Percentiles rank a stretch among this genome's conserved stretches.
Conservation (phyloP, 305 asterid species). For the Solanum aculeatissimum region DNA sequence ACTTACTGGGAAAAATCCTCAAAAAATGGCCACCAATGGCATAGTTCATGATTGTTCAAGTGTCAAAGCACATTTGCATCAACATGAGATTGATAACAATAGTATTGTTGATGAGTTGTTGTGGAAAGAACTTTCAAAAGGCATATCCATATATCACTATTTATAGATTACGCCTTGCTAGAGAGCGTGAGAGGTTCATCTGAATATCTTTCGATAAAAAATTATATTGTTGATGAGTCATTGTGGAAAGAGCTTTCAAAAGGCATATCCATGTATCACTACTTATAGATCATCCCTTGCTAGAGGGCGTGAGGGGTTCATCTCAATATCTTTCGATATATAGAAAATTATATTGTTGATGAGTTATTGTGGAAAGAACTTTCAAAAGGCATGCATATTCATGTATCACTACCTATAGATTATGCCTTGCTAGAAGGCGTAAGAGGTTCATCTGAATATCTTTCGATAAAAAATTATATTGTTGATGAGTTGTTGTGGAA, state of each 20-base stretch:
- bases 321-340: too few relatives aligned
- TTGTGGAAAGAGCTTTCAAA: too few relatives aligned
- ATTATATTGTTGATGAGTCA: too few relatives aligned
- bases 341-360: too few relatives aligned
- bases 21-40: neutral
- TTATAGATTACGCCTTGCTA: neutral
- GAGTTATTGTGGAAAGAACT: neutral
- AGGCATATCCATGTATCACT: too few relatives aligned
- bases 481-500: too few relatives aligned
- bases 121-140: neutral
- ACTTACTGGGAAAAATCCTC: neutral
- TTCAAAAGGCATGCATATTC: neutral
- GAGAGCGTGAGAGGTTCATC: neutral
- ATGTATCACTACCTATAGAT: too few relatives aligned
- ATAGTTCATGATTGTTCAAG: neutral
- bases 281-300: too few relatives aligned
- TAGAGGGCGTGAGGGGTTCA: too few relatives aligned
- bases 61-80: neutral
- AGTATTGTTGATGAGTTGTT: neutral
- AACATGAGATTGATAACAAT: neutral
- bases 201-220: neutral
- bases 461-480: neutral
- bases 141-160: neutral
- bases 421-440: neutral
- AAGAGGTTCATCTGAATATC: neutral